phyloP scores from a whole-genome alignment of 2,329 filamentous ascomycete genomes.

The Cordyceps tenuipes region DNA sequence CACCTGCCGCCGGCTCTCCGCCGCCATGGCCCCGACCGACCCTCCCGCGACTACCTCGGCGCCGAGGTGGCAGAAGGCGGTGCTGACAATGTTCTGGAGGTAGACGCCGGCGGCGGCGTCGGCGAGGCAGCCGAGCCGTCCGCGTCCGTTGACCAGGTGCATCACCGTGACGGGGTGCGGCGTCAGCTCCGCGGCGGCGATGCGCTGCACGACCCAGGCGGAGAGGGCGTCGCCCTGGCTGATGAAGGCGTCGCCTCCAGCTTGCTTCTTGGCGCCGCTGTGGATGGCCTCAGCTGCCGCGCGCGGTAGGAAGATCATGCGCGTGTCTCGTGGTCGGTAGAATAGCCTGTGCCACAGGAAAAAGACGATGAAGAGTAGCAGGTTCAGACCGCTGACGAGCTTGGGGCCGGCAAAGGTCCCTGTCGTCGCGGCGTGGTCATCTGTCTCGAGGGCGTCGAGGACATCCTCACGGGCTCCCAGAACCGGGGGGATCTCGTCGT shows the following conservation, averaged over 20 bases:
- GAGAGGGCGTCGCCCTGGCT: slow-evolving; percentile 36
- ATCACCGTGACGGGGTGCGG: slow-evolving; percentile 16
- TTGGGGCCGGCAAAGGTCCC: not conserved
- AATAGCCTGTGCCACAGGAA: slow-evolving; percentile 8
- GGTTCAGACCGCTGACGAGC: not conserved
- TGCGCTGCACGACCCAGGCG: slow-evolving; percentile 27
- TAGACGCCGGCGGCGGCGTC: not conserved
- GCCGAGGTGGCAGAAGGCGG: not conserved
- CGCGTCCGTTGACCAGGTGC: slow-evolving; percentile 17
- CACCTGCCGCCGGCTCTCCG: not conserved
- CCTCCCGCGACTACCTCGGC: not conserved
- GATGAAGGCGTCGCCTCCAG: slow-evolving; percentile 24
- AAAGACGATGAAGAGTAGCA: not conserved
- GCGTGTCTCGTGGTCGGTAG: not conserved
- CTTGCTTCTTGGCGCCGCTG: slow-evolving; percentile 19
- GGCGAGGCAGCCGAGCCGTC: not conserved
- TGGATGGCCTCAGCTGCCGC: not conserved
- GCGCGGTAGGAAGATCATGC: not conserved
- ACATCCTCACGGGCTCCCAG: slow-evolving; percentile 5
- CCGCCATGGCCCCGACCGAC: not conserved
- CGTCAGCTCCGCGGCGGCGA: slow-evolving; percentile 12
- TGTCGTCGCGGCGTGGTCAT: not conserved
- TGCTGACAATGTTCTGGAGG: slow-evolving; percentile 4
- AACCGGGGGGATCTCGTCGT: slow-evolving; percentile 29
- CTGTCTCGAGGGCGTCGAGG: not conserved